A percentile compares a stretch with the other conserved stretches of the same genome.
These are phyloP conservation scores for Talaromyces adpressus DNA, from an alignment of 495 filamentous ascomycete species.

Conservation along the genomic window DNA sequence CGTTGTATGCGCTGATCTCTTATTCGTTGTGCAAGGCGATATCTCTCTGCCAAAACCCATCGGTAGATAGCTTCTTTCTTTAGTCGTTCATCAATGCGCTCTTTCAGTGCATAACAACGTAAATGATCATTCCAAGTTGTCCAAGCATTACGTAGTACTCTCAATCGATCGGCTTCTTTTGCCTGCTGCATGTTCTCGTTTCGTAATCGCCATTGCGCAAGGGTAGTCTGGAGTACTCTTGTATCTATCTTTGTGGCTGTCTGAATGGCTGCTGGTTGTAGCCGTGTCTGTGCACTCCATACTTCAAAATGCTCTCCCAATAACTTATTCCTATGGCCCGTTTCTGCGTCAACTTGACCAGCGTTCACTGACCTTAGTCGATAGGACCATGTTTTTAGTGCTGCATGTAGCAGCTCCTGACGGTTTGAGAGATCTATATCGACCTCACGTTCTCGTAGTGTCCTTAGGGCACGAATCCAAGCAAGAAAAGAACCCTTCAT, in stretches of 20 bases:
- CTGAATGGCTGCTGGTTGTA: conserved; percentile 41
- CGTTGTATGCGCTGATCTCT: conserved; percentile 42
- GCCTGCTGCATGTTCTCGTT: conserved; percentile 46
- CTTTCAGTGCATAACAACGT: conserved; percentile 45
- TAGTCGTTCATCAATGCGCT: conserved; percentile 51
- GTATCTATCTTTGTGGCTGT: conserved; percentile 39
- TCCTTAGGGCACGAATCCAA: conserved; percentile 39
- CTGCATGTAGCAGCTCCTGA: conserved; percentile 18
- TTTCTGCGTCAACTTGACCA: conserved; percentile 25
- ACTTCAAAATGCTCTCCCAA: conserved; percentile 33
- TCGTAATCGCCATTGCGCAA: conserved; percentile 46
- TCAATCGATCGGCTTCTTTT: conserved; percentile 41
- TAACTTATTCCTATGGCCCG: conserved; percentile 22
- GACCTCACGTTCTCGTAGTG: conserved; percentile 33
- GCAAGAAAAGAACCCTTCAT: conserved; percentile 39
- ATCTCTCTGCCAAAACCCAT: conserved; percentile 55
- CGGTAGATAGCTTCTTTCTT: conserved; percentile 54
- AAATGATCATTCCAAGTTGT: conserved; percentile 61
- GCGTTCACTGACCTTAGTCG: conserved; percentile 21
- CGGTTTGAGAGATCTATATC: conserved; percentile 30
- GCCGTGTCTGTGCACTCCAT: conserved; percentile 17
- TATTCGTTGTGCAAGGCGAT: conserved; percentile 44
- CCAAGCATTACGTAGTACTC: conserved; percentile 52
- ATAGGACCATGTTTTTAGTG: conserved; percentile 26
- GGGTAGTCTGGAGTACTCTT: conserved; percentile 41